phyloP scores from a whole-genome alignment of 2,329 filamentous ascomycete genomes.

The Paraconiothyrium sp. region DNA sequence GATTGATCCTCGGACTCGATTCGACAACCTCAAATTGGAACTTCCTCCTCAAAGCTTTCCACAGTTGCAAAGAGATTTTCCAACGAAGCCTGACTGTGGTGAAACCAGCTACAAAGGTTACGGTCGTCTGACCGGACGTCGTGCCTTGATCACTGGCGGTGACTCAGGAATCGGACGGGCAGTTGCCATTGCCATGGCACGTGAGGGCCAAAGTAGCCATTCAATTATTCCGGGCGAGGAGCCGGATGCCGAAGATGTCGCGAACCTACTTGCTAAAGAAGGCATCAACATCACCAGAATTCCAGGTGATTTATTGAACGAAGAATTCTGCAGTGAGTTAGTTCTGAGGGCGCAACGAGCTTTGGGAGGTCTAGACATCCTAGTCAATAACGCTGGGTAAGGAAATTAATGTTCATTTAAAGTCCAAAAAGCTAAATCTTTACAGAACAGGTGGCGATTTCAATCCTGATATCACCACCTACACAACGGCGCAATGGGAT shows the following conservation, averaged over 20 bases:
- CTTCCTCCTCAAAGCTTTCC: slow-evolving; percentile 9
- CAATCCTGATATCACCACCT: slow-evolving; percentile 17
- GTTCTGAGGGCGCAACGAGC: slow-evolving; percentile 14
- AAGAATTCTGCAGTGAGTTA: slow-evolving; percentile 17
- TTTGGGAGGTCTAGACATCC: slow-evolving; percentile 20
- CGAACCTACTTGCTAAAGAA: slow-evolving; percentile 16
- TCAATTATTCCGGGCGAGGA: slow-evolving; percentile 19
- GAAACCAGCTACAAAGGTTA: slow-evolving; percentile 36
- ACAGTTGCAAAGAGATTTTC: slow-evolving; percentile 13
- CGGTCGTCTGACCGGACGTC: slow-evolving; percentile 39
- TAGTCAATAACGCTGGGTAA: slow-evolving; percentile 23
- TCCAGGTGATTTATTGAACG: slow-evolving; percentile 19
- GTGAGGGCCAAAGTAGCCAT: slow-evolving; percentile 21
- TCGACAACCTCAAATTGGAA: slow-evolving; percentile 11
- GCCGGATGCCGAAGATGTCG: slow-evolving; percentile 17
- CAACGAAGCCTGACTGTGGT: slow-evolving; percentile 17
- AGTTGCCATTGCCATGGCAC: slow-evolving; percentile 15
- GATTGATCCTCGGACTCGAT: slow-evolving; percentile 17
- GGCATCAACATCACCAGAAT: slow-evolving; percentile 18
- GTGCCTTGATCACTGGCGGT: slow-evolving; percentile 26
- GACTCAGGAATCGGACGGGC: slow-evolving; percentile 29
- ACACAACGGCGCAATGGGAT: slow-evolving; percentile 19
- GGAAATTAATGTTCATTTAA: neutral
- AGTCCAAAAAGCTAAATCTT: neutral
- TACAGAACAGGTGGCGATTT: slow-evolving; percentile 5